Conservation (phyloP, 2,329 filamentous ascomycete species). For the Xylariales sp. region DNA sequence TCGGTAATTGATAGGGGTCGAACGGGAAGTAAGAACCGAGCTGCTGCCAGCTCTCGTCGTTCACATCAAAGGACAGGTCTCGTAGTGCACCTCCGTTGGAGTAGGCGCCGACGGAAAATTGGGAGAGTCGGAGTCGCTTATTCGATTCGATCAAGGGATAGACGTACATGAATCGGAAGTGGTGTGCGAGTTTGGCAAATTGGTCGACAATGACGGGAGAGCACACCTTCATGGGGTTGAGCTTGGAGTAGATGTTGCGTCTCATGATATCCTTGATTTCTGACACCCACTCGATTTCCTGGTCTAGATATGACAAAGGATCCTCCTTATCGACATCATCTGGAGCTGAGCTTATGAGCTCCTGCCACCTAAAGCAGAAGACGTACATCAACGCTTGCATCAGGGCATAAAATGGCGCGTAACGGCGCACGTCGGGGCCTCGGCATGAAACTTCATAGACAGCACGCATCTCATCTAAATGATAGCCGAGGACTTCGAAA, state of each 20-base stretch:
- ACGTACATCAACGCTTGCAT: constrained; percentile 93
- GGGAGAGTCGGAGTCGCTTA: constrained; percentile 84
- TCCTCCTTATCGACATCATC: constrained; percentile 73
- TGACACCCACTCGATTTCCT: constrained; percentile 82
- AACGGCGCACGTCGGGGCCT: constrained; percentile 86
- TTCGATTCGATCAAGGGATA: constrained; percentile 90
- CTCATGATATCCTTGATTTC: constrained; percentile 79
- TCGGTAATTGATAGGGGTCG: constrained; percentile 91
- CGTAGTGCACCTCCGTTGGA: constrained; percentile 66
- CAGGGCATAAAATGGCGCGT: constrained; percentile 86
- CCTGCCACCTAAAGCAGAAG: constrained; percentile 97
- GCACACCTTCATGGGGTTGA: constrained; percentile 96
- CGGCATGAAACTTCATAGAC: constrained; percentile 79
- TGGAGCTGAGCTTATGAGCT: constrained; percentile 75
- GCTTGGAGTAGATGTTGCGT: constrained; percentile 83
- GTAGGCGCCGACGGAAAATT: constrained; percentile 70
- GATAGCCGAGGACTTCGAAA: constrained; percentile 80
- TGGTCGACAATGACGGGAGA: constrained; percentile 90
- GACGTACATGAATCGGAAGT: constrained; percentile 89
- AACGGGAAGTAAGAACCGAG: constrained; percentile 97
- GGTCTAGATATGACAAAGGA: constrained; percentile 68
- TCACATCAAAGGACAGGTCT: constrained; percentile 62
- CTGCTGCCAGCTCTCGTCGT: constrained; percentile 83
- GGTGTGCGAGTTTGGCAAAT: constrained; percentile 87
- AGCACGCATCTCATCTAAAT: constrained; percentile 79